Base-by-base conservation (phyloP, 495 filamentous ascomycete species). In the Penicillium odoratum region DNA sequence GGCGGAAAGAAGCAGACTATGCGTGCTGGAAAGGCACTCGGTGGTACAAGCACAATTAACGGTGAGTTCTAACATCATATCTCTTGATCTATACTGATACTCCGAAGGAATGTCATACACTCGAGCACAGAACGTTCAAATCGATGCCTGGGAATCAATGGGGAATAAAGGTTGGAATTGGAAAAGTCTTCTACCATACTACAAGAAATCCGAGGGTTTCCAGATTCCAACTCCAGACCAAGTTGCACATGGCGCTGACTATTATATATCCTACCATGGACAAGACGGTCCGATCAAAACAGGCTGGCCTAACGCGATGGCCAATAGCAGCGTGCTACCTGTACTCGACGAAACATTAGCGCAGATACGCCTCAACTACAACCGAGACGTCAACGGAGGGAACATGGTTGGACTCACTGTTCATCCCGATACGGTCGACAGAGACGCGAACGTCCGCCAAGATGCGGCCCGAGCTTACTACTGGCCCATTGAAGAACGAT, bases 141-240 rank as follows among this genome's bases (percentile, higher is more conserved):
- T 74, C 56, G 81, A 88, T 59, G 69, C 77, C 2, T 88, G 86
- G 86, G 73, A 78, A 55, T 63, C 62, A 4, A 65, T 87, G 4
- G 85, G 87, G 3, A 88, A 87, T 60, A 72, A 77, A 2, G 83
- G 84, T n/a, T 89, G 86, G 86, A 79, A 74, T 55, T 88, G 84
- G 82, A 56, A 77, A 1, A 79, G 63, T 34, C 65, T 89, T 25
- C 62, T 84, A 21, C 82, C 83, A 7, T 89, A 88, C 59, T 82
- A 81, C 38, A 74, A 76, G 49, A 80, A 79, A 63, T 74, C 71
- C 26, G 71, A 80, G 18, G 46, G 60, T 6, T 74, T 77, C 16
- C 69, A 69, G 3, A 33, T 71, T 0, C 79, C 81, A 0, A 73
- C 66, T 16, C 29, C 55, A n/a, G 67, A 71, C 7, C 76, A 81